These are phyloP conservation scores for Lathyrus tuberosus DNA, from an alignment of 306 rosid species.

Conservation along the genomic window DNA sequence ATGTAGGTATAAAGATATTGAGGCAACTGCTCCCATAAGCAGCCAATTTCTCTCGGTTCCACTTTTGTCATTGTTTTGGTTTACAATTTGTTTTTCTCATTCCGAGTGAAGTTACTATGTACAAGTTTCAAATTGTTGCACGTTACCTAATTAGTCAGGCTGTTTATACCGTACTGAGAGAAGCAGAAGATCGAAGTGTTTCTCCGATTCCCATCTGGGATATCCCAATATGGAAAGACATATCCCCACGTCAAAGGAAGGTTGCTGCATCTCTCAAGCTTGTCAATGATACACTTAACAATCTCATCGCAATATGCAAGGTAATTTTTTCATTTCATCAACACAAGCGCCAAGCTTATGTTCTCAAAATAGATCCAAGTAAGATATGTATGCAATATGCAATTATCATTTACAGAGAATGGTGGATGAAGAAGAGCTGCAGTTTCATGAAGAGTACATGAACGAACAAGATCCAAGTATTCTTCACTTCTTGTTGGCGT, in stretches of 20 bases:
- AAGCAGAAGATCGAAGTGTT: slow-evolving; percentile 95
- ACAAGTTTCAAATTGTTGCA: slow-evolving; percentile 37
- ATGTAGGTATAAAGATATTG: background rate
- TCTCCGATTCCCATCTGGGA: slow-evolving; percentile 95
- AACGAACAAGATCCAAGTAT: slow-evolving; percentile 97
- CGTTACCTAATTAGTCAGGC: slow-evolving; percentile 73
- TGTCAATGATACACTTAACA: slow-evolving; percentile 75
- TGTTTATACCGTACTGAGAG: slow-evolving; percentile 88
- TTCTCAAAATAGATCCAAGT: slow-evolving; percentile 23
- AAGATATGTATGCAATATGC: slow-evolving; percentile 13
- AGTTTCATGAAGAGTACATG: slow-evolving; percentile 94
- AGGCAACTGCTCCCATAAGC: background rate
- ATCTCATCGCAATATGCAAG: slow-evolving; percentile 86
- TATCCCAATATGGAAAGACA: slow-evolving; percentile 95
- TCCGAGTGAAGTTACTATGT: slow-evolving; percentile 30
- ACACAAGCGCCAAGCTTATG: background rate
- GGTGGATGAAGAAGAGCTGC: slow-evolving; percentile 97
- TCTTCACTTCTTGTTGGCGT: slow-evolving; percentile 93
- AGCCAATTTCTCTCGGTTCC: no score
- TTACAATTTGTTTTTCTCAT: slow-evolving; percentile 32
- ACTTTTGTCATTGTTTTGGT: slow-evolving; percentile 18
- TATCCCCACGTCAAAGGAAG: slow-evolving; percentile 87
- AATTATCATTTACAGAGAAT: slow-evolving; percentile 68
- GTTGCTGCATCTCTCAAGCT: slow-evolving; percentile 87
- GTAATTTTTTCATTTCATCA: slow-evolving; percentile 53